Evolutionary conservation across 371 early-diverging fungal genomes (phyloP).

Genomic region (Dichotomocladium elegans): DNA sequence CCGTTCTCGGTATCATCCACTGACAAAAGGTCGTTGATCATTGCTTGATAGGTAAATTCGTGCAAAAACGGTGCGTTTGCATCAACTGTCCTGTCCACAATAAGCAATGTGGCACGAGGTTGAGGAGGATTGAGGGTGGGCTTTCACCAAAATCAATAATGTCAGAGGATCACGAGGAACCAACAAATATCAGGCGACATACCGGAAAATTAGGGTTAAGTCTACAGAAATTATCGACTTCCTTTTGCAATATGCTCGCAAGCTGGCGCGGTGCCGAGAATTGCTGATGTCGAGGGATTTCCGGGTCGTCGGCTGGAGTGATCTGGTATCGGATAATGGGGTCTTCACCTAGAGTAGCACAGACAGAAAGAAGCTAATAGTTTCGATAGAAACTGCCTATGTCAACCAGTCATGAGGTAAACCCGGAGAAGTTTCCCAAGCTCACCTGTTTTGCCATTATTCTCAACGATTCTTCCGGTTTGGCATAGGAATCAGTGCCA

Average conservation of each 20-base stretch:
- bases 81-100: constrained; percentile 90
- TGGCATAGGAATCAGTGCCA: constrained; percentile 31
- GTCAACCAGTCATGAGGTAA: no score
- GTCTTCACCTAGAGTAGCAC: constrained; percentile 75
- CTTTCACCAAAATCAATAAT: constrained; percentile 13
- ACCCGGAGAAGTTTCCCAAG: background rate
- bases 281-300: background rate
- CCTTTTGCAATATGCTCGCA: constrained; percentile 66
- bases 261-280: constrained; percentile 33
- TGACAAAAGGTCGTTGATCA: constrained; percentile 82
- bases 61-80: constrained; percentile 85
- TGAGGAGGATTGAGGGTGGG: constrained; percentile 44
- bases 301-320: constrained; percentile 53
- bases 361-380: constrained; percentile 63
- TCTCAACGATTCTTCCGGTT: constrained; percentile 57
- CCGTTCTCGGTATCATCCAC: constrained; percentile 61
- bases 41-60: constrained; percentile 94
- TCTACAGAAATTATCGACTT: constrained; percentile 62
- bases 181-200: constrained; percentile 8
- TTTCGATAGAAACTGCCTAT: background rate
- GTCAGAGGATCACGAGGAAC: background rate
- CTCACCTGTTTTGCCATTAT: constrained; percentile 68
- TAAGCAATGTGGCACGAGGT: constrained; percentile 73
- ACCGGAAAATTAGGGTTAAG: constrained; percentile 60
- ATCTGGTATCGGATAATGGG: constrained; percentile 86